Conservation (phyloP, 495 filamentous ascomycete species). For the Aspergillus leporis region DNA sequence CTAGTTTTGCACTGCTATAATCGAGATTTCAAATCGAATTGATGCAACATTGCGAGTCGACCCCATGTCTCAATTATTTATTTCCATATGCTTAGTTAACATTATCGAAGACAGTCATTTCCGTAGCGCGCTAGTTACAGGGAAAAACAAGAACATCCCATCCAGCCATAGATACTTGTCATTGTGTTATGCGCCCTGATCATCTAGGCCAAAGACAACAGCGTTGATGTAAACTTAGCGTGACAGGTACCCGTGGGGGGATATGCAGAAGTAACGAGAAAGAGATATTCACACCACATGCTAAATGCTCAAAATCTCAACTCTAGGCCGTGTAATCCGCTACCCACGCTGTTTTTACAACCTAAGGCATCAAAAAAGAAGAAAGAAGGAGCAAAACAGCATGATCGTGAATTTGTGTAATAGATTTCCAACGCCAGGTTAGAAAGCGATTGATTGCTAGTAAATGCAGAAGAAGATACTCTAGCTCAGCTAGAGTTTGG, state of each 20-base stretch:
- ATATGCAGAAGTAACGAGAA: constrained; percentile 34
- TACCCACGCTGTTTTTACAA: constrained; percentile 13
- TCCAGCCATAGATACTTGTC: background rate
- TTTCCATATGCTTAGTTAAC: background rate
- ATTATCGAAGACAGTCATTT: constrained; percentile 8
- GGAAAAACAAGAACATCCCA: constrained; percentile 2
- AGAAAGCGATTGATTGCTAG: constrained; percentile 35
- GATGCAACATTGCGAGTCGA: background rate
- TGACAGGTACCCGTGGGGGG: constrained; percentile 8
- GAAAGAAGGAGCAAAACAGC: constrained; percentile 15
- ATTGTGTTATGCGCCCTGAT: constrained; percentile 11
- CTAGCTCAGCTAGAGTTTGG: constrained; percentile 40
- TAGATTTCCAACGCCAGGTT: constrained; percentile 40
- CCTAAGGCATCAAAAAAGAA: constrained; percentile 2
- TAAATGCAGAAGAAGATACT: constrained; percentile 21
- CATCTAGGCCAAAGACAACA: constrained; percentile 15
- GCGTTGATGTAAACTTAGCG: constrained; percentile 6
- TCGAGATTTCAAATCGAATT: background rate
- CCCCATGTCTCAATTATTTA: background rate
- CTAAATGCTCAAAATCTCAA: constrained; percentile 42
- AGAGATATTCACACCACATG: constrained; percentile 44
- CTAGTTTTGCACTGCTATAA: background rate
- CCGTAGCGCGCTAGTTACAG: constrained; percentile 9
- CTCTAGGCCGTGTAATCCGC: constrained; percentile 31
- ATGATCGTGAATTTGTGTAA: background rate